Conservation (phyloP, 495 filamentous ascomycete species). For the Talaromyces borbonicus region DNA sequence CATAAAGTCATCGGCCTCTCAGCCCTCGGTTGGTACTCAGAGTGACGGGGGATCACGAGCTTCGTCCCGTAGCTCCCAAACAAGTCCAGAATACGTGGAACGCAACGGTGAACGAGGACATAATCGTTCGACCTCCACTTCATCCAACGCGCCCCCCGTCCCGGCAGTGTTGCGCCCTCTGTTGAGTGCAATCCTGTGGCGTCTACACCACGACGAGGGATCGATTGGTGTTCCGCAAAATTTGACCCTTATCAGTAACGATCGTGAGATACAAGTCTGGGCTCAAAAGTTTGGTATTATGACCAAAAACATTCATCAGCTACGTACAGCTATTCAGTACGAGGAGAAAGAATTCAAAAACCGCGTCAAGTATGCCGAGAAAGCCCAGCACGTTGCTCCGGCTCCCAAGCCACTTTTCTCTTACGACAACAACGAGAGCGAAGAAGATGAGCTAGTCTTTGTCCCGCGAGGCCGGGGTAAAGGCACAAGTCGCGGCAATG, state of each 20-base stretch:
- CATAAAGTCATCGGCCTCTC: conserved; percentile 20
- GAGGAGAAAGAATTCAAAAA: conserved; percentile 52
- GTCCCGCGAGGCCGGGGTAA: conserved; percentile 40
- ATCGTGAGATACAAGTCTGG: conserved; percentile 42
- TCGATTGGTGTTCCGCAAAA: conserved; percentile 28
- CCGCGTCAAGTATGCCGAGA: conserved; percentile 40
- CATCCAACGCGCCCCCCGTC: conserved; percentile 25
- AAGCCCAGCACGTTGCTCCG: conserved; percentile 22
- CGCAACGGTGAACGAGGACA: conserved; percentile 19
- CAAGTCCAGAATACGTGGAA: conserved; percentile 35
- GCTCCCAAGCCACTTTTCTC: conserved; percentile 34
- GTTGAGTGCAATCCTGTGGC: conserved; percentile 53
- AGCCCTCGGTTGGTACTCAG: conserved; percentile 40
- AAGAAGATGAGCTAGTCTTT: conserved; percentile 52
- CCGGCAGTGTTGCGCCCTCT: conserved; percentile 43
- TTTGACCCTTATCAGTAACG: conserved; percentile 51
- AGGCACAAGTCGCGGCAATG: conserved; percentile 28
- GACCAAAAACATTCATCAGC: conserved; percentile 48
- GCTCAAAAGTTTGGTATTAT: conserved; percentile 52
- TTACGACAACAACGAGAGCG: conserved; percentile 40
- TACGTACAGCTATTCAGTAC: conserved; percentile 47
- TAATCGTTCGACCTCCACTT: conserved; percentile 26
- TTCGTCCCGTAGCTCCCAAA: conserved; percentile 41
- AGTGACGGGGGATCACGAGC: conserved; percentile 34
- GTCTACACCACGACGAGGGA: conserved; percentile 40